phyloP scores from a whole-genome alignment of 116 monocot genomes.

The Posidonia oceanica region DNA sequence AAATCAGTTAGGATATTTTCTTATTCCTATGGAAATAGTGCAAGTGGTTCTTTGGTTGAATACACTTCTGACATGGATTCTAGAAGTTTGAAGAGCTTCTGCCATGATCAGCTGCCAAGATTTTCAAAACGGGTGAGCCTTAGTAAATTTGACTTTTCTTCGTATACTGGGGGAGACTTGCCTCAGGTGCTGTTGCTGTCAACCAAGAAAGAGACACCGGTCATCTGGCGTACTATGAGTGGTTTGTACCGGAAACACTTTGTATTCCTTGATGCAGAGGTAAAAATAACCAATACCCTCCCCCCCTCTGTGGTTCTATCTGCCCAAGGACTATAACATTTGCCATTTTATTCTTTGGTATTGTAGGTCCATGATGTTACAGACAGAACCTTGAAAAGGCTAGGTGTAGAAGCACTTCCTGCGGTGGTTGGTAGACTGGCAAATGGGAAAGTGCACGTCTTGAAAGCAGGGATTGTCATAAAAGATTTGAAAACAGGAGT shows the following conservation, averaged over 20 bases:
- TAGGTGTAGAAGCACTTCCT: slow-evolving; percentile 57
- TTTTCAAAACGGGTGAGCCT: slow-evolving; percentile 58
- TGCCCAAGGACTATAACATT: background rate
- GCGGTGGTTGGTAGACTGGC: slow-evolving; percentile 56
- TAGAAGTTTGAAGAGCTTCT: slow-evolving; percentile 61
- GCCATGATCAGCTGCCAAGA: slow-evolving; percentile 58
- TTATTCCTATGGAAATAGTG: slow-evolving; percentile 46
- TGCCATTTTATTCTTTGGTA: background rate
- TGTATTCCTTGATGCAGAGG: slow-evolving; percentile 82
- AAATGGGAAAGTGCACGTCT: slow-evolving; percentile 49
- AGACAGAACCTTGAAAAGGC: slow-evolving; percentile 40
- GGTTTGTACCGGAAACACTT: slow-evolving; percentile 59
- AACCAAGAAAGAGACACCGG: slow-evolving; percentile 73
- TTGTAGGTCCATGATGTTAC: slow-evolving; percentile 64
- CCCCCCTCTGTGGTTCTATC: background rate
- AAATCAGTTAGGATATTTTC: slow-evolving; percentile 42
- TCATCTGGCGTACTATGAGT: slow-evolving; percentile 75
- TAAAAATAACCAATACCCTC: slow-evolving; percentile 8
- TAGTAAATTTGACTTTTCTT: slow-evolving; percentile 36
- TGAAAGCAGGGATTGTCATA: slow-evolving; percentile 49
- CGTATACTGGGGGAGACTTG: slow-evolving; percentile 21
- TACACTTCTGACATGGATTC: slow-evolving; percentile 46
- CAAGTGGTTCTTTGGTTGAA: slow-evolving; percentile 49
- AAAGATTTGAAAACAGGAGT: slow-evolving; percentile 82
- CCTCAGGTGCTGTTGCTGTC: slow-evolving; percentile 83